Evolutionary conservation across 192 early-diverging fungal species (phyloP), one percentile per base, ranked within the genome.

Genomic region (Umbelopsis vinacea): DNA sequence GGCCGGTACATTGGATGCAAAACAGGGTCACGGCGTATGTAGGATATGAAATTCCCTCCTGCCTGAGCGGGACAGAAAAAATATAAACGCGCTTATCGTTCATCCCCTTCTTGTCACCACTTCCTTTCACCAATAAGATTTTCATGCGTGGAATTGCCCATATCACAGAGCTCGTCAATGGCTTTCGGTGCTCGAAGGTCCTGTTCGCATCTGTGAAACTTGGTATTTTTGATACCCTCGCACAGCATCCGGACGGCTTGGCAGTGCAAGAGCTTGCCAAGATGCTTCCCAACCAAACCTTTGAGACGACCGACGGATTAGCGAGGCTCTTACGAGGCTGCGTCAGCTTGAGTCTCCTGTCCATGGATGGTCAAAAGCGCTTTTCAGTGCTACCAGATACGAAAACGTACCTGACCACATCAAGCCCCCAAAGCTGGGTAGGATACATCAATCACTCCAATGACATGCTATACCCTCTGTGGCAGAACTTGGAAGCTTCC

Each of bases 111-210:
- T 29, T 29, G 1, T 29, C 29, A 29, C 29, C 29, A 29, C 29
- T 29, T 29, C 29, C 29, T 29, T 29, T 29, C 29, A 3, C 3
- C 29, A 29, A 29, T 1, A 2, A 29, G 3, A 29, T 3, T 29
- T 29, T 29, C 29, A 29, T 29, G 29, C 29, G 29, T 9, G 38
- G 71, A 17, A 52, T 76, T n/a, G 40, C 76, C 21, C 38, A 63
- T 45, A 54, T 76, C 24, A 63, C 76, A 43, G 40, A 43, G 0
- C 40, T 43, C 40, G 40, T 12, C 4, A 76, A 76, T 23, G 75
- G 63, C 40, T 76, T 75, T 21, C 75, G 75, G 3, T 17, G 33
- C 5, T 76, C 75, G 29, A 76, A 76, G 46, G 63, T 76, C 22
- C 19, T 76, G 15, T 76, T 76, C 45, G 47, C 75, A 33, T 43